Evolutionary conservation across 108 stramenopile genomes (phyloP).

Genomic region (Conticribra weissflogii): DNA sequence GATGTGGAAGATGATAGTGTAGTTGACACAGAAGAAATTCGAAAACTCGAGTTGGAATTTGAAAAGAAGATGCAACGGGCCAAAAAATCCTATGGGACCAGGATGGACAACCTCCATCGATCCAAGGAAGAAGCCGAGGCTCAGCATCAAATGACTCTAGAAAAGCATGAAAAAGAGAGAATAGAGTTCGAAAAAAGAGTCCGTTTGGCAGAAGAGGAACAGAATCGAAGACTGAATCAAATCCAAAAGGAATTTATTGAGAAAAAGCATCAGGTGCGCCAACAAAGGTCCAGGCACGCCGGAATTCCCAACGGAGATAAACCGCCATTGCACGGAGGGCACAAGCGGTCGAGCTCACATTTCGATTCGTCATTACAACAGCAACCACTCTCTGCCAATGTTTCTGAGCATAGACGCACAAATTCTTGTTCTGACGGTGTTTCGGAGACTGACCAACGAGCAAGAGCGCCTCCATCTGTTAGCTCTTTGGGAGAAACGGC

Average conservation of each 20-base stretch:
- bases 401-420: constrained; percentile 31
- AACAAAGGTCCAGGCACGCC: constrained; percentile 14
- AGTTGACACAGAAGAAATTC: constrained; percentile 60
- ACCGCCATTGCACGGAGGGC: constrained; percentile 38
- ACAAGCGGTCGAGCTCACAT: constrained; percentile 52
- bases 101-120: constrained; percentile 88
- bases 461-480: constrained; percentile 12
- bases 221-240: constrained; percentile 73
- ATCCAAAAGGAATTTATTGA: constrained; percentile 66
- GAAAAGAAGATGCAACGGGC: constrained; percentile 81
- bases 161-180: constrained; percentile 86
- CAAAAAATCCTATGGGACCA: constrained; percentile 78
- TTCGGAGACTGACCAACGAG: constrained; percentile 3
- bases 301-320: constrained; percentile 9
- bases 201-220: constrained; percentile 81
- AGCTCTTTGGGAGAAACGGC: constrained; percentile 8
- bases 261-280: constrained; percentile 36
- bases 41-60: constrained; percentile 76
- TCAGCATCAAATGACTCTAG: constrained; percentile 83
- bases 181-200: constrained; percentile 86
- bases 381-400: not conserved
- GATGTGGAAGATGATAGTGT: constrained; percentile 53
- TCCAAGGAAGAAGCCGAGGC: constrained; percentile 79
- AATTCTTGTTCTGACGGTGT: constrained; percentile 16
- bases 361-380: constrained; percentile 29